Base-by-base conservation (phyloP, 148 eudicot species). In the Chenopodium quinoa region DNA sequence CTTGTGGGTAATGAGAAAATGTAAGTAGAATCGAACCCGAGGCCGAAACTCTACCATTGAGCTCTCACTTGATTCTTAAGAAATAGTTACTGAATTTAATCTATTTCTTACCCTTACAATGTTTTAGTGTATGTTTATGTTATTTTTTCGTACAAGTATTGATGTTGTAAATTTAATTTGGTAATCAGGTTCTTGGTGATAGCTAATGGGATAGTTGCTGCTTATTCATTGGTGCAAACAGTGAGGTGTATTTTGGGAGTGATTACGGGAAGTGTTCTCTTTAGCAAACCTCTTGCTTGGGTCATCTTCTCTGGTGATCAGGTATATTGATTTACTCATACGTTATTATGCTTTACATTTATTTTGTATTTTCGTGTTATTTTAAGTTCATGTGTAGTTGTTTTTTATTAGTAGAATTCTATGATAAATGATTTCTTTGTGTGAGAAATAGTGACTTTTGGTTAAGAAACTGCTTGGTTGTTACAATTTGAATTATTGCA, bases 251-350 rank as follows among this genome's bases (percentile, higher is more conserved):
- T 86, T 60, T 86, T 90, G 78, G 90, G 92, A 75, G 91, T 96
- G 88, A 72, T 87, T 20, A 96, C 86, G 85, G 97, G 94, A 79
- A 89, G 84, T 94, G 91, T 93, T 75, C 93, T 93, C 71, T 92
- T 93, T 82, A 92, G 85, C 89, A 96, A 91, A 86, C 92, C 98
- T 88, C 79, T 96, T 76, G 98, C 99, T 88, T 96, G 95, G 97
- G 82, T 84, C 80, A 92, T 96, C 73, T 96, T 96, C 85, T 93
- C 94, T 88, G 95, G 87, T 76, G 98, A 96, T 90, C 98, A 96
- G 97, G 99, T 95, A 84, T 25, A 34, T 22, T 4, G 22, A 40
- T 40, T 40, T 19, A 16, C 32, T 63, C 69, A 17, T 40, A 3
- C 46, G 34, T 6, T 12, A 8, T 63, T 47, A 71, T 70, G 47